Conservation (phyloP, 768 basidiomycete genomes). For the Boletus subcaerulescens region DNA sequence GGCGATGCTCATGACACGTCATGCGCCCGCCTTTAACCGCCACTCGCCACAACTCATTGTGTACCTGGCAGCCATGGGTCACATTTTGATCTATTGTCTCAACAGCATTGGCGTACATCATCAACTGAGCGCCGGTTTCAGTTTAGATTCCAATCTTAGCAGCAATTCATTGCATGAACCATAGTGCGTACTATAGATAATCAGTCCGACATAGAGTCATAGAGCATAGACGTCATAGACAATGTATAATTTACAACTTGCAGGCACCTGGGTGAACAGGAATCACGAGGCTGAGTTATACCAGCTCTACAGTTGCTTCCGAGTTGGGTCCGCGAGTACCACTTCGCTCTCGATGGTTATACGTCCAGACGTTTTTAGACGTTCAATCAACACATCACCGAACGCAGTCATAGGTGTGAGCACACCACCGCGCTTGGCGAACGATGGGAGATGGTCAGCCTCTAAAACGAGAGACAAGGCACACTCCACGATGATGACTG, state of each 20-base stretch:
- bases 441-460: conserved; percentile 49
- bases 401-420: conserved; percentile 83
- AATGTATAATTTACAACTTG: not conserved
- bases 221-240: not conserved
- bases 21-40: not conserved
- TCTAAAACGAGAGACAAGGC: conserved; percentile 69
- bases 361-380: conserved; percentile 56
- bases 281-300: not conserved
- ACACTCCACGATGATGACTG: conserved; percentile 76
- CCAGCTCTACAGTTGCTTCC: conserved; percentile 10
- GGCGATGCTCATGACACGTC: conserved; percentile 3
- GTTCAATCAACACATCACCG: conserved; percentile 68
- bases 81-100: not conserved
- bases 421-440: conserved; percentile 68
- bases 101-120: not conserved
- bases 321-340: conserved; percentile 6
- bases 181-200: not conserved
- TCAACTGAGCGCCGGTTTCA: not conserved
- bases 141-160: not conserved
- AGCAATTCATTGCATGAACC: not conserved
- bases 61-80: not conserved
- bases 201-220: not conserved
- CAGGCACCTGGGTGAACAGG: not conserved
- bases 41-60: not conserved
- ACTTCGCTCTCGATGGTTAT: conserved; percentile 58